Conservation (phyloP, 2,329 filamentous ascomycete species). For the Chaetoscypha palmicola region DNA sequence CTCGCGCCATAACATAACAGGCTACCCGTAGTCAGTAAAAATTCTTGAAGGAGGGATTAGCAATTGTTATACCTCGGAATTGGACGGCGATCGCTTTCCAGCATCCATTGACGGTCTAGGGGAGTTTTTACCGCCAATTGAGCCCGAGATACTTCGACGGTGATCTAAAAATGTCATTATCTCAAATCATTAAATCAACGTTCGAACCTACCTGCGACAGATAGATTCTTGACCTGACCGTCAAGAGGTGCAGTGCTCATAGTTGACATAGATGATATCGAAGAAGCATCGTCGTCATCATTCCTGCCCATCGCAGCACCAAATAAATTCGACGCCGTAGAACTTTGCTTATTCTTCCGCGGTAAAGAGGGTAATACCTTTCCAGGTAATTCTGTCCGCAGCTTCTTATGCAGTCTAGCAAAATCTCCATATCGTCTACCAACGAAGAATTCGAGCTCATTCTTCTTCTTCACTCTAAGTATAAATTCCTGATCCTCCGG, state of each 20-base stretch:
- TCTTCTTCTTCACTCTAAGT: slow-evolving; percentile 73
- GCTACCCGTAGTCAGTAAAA: slow-evolving; percentile 30
- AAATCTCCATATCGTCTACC: slow-evolving; percentile 88
- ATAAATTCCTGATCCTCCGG: slow-evolving; percentile 61
- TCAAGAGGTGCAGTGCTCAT: slow-evolving; percentile 17
- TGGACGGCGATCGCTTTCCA: slow-evolving; percentile 15
- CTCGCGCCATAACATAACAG: slow-evolving; percentile 69
- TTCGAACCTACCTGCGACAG: slow-evolving; percentile 35
- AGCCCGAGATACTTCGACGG: slow-evolving; percentile 33
- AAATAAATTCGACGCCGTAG: slow-evolving; percentile 54
- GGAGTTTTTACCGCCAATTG: slow-evolving; percentile 32
- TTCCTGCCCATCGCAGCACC: slow-evolving; percentile 44
- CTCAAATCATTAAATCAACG: background rate
- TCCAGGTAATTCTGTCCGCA: slow-evolving; percentile 81
- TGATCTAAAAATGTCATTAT: slow-evolving; percentile 28
- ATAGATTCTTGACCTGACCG: slow-evolving; percentile 31
- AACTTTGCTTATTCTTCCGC: slow-evolving; percentile 82
- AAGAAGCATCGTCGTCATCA: slow-evolving; percentile 70
- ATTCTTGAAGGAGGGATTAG: background rate
- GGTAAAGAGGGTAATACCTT: slow-evolving; percentile 82
- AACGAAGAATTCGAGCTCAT: slow-evolving; percentile 69
- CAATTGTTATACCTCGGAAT: slow-evolving; percentile 15
- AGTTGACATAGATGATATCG: slow-evolving; percentile 50
- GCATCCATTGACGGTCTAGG: slow-evolving; percentile 42
- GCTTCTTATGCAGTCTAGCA: slow-evolving; percentile 64